Evolutionary conservation across 2,329 filamentous ascomycete genomes (phyloP), one percentile per base, ranked within the genome.

Genomic region (Coniochaeta pulveracea): DNA sequence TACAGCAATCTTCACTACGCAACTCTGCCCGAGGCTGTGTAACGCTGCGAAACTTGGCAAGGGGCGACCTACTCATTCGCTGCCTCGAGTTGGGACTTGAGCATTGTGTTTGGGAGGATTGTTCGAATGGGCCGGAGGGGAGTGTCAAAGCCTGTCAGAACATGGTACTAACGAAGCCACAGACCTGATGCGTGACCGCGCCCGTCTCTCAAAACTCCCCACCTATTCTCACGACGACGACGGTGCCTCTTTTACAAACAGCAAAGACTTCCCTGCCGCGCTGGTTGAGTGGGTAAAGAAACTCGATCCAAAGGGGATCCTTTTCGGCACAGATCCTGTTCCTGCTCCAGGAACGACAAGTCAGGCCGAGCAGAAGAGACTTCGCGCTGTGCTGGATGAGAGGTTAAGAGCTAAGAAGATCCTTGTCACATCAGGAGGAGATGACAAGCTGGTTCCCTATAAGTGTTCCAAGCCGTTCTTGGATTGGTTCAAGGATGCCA

Each of bases 141-240:
- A n/a, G 19, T 16, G 19, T 3, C 16, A 18, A n/a, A 4, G 8
- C 12, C 9, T 24, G 22, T 24, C n/a, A n/a, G n/a, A n/a, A n/a
- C 5, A 12, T 25, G 19, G 8, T 25, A 22, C 19, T 25, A 12
- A 25, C 12, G 18, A 7, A 8, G 8, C 11, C 5, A 21, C 22
- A 70, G 68, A 53, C 14, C 54, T 96, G 11, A 81, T 96, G 75
- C 66, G 64, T 7, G 78, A 89, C 46, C 83, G 91, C 9, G 89
- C 89, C 1, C 64, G 72, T 5, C 63, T 78, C 23, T 80, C 80
- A 1, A 84, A 79, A 47, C 61, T 81, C 9, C 42, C 65, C 10
- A 71, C 74, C 0, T 85, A 70, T 56, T 70, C 67, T 0, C 53
- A 61, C 2, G 64, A 66, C 10, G 60, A 70, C 11, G 63, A 66